Base-by-base conservation (phyloP, 1,284 basidiomycete genomes). In the Rhodotorula sp. region DNA sequence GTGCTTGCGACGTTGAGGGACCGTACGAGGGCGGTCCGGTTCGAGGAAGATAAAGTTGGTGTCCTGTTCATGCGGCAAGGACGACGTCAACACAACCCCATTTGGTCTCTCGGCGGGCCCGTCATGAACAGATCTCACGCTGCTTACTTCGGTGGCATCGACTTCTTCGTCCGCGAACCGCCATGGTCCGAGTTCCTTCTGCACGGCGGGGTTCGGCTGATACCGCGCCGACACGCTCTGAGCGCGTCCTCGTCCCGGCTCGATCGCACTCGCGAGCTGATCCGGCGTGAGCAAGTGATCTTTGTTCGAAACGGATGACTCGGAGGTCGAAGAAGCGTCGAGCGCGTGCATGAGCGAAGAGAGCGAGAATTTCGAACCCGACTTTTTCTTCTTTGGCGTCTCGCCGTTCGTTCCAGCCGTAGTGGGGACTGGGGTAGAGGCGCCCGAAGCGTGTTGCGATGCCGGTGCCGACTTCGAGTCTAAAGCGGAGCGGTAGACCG, bases 31-130 rank as follows among this genome's bases (percentile, higher is more conserved):
- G 44, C 77, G 79, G 30, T 77, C 55, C 44, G 71, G 74, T 37
- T 79, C 78, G 22, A 79, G 77, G 63, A 82, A 82, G 44, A 82
- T 79, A 67, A 83, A 83, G 0, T 79, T 79, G 60, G 82, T 81
- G 77, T 82, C 82, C 72, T 77, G 51, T 4, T 26, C 37, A 12
- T 10, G 37, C 37, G 37, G 37, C 37, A 17, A 59, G 3, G 17
- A 30, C 10, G 26, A 14, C 53, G 29, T 54, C 53, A 54, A 29
- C 14, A 30, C 2, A 42, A 42, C 7, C 10, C 37, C 37, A 8
- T 12, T 42, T 12, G 12, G 37, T 42, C 37, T 14, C n/a, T 24
- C 8, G 29, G 22, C 37, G 37, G 15, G 10, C 15, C 17, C 30
- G 6, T 20, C 26, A 7, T 15, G 33, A 12, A 49, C 37, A 4